These are phyloP conservation scores for Prototheca wickerhamii DNA, from an alignment of 163 green algal species.

Conservation along the genomic window DNA sequence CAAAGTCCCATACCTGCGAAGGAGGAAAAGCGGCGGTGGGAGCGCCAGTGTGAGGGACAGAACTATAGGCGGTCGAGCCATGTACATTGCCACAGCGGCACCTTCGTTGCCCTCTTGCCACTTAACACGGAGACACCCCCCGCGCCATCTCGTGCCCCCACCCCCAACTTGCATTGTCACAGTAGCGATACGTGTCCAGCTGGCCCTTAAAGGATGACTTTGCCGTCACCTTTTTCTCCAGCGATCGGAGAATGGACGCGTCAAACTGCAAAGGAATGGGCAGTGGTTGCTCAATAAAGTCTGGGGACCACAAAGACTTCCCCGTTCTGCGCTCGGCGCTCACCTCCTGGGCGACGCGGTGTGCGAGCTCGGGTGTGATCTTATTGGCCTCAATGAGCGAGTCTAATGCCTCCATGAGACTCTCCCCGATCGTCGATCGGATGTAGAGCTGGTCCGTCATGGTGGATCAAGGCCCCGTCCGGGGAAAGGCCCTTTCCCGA, in stretches of 20 bases:
- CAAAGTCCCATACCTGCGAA: constrained; percentile 4
- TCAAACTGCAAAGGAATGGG: constrained; percentile 18
- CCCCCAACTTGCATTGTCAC: constrained; percentile 34
- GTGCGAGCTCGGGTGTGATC: constrained; percentile 33
- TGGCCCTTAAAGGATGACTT: constrained; percentile 43
- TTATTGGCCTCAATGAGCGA: constrained; percentile 33
- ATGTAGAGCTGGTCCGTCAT: constrained; percentile 19
- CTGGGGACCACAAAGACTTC: not conserved
- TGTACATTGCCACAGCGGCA: not conserved
- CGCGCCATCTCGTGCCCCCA: not conserved
- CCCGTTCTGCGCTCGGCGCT: no score
- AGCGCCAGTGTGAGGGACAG: not conserved
- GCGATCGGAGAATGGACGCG: constrained; percentile 13
- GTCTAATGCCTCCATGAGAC: constrained; percentile 38
- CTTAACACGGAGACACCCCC: not conserved
- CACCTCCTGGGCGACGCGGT: constrained; percentile 26
- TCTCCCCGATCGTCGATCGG: constrained; percentile 30
- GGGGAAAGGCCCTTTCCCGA: not conserved
- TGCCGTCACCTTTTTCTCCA: constrained; percentile 33
- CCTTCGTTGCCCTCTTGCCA: not conserved
- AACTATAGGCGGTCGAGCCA: not conserved
- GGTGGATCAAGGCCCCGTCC: not conserved
- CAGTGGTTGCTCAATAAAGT: no score
- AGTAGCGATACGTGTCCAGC: constrained; percentile 47
- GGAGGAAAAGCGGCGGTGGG: not conserved